These are phyloP conservation scores for Neurospora sp. DNA, from an alignment of 495 filamentous ascomycete genomes.

Conservation along the genomic window DNA sequence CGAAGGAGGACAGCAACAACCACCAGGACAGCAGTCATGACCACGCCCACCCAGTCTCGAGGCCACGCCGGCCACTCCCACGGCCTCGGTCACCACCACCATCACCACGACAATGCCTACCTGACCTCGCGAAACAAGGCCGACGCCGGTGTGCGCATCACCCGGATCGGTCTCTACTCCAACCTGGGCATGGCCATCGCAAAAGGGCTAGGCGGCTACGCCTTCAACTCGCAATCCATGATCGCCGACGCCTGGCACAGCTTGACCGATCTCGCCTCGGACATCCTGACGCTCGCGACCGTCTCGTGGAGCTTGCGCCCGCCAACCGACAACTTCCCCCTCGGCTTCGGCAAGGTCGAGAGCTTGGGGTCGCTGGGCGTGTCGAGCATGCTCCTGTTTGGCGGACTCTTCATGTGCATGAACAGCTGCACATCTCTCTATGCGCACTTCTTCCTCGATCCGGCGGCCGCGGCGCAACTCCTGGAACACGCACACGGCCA, in stretches of 20 bases:
- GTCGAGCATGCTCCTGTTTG: constrained; percentile 74
- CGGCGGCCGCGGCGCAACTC: constrained; percentile 44
- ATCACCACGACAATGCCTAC: constrained; percentile 82
- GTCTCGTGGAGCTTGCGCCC: constrained; percentile 83
- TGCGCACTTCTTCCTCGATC: constrained; percentile 69
- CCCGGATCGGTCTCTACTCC: constrained; percentile 79
- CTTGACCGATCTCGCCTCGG: constrained; percentile 86
- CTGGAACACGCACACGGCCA: constrained; percentile 54
- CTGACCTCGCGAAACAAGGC: constrained; percentile 79
- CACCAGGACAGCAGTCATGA: constrained; percentile 18
- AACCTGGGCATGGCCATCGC: constrained; percentile 90
- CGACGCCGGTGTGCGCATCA: constrained; percentile 92
- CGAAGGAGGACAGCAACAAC: constrained; percentile 3
- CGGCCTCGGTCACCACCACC: constrained; percentile 31
- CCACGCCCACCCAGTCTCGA: constrained; percentile 25
- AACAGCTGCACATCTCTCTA: constrained; percentile 65
- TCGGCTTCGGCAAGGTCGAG: constrained; percentile 95
- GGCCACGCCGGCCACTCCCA: constrained; percentile 41
- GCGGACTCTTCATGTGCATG: constrained; percentile 83
- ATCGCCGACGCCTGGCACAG: constrained; percentile 93
- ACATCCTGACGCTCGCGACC: constrained; percentile 85
- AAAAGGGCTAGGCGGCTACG: constrained; percentile 85
- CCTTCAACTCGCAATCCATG: constrained; percentile 88
- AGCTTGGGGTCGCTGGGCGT: constrained; percentile 88
- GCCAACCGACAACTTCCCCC: constrained; percentile 71